These are phyloP conservation scores for Galeopsis tetrahit DNA, from an alignment of 257 asterid genomes.

Conservation along the genomic window DNA sequence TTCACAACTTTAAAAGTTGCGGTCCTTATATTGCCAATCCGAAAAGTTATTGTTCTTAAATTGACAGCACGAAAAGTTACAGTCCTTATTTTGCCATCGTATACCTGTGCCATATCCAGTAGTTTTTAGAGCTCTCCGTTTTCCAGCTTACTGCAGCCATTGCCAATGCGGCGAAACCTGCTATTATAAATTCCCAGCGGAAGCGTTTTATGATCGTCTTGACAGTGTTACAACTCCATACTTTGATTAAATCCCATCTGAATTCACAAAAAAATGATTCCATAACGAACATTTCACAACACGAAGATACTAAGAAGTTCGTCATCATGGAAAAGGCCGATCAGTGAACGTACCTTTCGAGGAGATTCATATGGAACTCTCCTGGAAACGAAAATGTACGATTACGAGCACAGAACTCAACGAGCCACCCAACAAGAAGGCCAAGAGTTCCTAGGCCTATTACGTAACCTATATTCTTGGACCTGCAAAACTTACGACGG, in stretches of 20 bases:
- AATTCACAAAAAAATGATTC: slow-evolving; percentile 23
- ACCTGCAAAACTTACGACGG: slow-evolving; percentile 54
- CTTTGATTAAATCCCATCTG: slow-evolving; percentile 71
- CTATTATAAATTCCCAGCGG: slow-evolving; percentile 73
- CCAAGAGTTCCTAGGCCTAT: slow-evolving; percentile 73
- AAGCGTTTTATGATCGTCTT: slow-evolving; percentile 65
- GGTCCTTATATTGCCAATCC: too few species aligned
- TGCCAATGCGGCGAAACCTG: slow-evolving; percentile 67
- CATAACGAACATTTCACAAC: background rate
- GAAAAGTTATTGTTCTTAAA: too few species aligned
- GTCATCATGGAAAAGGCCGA: background rate
- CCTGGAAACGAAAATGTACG: slow-evolving; percentile 50
- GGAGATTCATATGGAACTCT: slow-evolving; percentile 62
- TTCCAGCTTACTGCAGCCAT: slow-evolving; percentile 92
- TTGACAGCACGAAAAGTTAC: too few species aligned
- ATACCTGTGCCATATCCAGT: slow-evolving; percentile 99
- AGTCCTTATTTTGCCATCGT: too few species aligned
- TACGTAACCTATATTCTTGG: slow-evolving; percentile 69
- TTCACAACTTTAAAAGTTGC: too few species aligned
- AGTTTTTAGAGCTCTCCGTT: slow-evolving; percentile 71
- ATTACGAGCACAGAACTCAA: slow-evolving; percentile 68
- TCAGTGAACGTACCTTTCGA: slow-evolving; percentile 51
- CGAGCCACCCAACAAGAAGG: slow-evolving; percentile 75
- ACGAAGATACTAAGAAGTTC: background rate
- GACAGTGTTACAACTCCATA: slow-evolving; percentile 55